Percentiles rank a stretch among this genome's conserved stretches.
Evolutionary conservation across 1,284 basidiomycete genomes (phyloP).

Genomic region (Chalciporus piperatoides): DNA sequence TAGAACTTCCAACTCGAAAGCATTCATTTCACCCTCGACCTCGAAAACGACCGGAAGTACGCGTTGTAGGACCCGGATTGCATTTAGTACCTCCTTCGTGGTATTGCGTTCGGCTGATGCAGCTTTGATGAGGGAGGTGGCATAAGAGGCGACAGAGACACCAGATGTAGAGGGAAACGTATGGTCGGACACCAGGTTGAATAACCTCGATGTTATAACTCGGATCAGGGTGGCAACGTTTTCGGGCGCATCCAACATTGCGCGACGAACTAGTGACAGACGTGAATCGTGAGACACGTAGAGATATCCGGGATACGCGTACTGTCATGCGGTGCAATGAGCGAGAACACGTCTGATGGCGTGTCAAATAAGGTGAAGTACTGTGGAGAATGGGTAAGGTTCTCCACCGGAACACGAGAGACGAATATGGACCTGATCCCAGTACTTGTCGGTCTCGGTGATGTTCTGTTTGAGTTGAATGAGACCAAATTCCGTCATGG

Average conservation of each 20-base stretch:
- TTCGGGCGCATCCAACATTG: slow-evolving; percentile 75
- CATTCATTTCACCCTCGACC: slow-evolving; percentile 65
- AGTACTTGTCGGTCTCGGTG: slow-evolving; percentile 68
- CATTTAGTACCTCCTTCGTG: slow-evolving; percentile 84
- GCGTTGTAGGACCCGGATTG: slow-evolving; percentile 79
- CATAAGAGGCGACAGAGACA: slow-evolving; percentile 60
- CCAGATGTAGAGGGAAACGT: slow-evolving; percentile 66
- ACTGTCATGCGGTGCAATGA: slow-evolving; percentile 85
- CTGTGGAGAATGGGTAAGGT: slow-evolving; percentile 38
- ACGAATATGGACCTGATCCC: slow-evolving; percentile 66
- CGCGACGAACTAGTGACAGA: slow-evolving; percentile 61
- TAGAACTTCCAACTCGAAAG: slow-evolving; percentile 67
- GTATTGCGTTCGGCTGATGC: slow-evolving; percentile 56
- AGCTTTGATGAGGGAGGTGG: slow-evolving; percentile 63
- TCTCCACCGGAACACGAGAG: neutral
- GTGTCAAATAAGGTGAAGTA: slow-evolving; percentile 84
- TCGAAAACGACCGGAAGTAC: slow-evolving; percentile 88
- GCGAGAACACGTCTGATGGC: slow-evolving; percentile 82
- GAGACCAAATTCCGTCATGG: slow-evolving; percentile 8
- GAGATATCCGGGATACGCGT: slow-evolving; percentile 45
- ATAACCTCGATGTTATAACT: slow-evolving; percentile 71
- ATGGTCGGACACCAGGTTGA: slow-evolving; percentile 77
- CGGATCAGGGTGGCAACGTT: slow-evolving; percentile 82
- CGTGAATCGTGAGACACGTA: neutral
- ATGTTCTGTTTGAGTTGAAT: slow-evolving; percentile 54